Conservation (phyloP, 768 basidiomycete genomes). For the Suillus alpinus region DNA sequence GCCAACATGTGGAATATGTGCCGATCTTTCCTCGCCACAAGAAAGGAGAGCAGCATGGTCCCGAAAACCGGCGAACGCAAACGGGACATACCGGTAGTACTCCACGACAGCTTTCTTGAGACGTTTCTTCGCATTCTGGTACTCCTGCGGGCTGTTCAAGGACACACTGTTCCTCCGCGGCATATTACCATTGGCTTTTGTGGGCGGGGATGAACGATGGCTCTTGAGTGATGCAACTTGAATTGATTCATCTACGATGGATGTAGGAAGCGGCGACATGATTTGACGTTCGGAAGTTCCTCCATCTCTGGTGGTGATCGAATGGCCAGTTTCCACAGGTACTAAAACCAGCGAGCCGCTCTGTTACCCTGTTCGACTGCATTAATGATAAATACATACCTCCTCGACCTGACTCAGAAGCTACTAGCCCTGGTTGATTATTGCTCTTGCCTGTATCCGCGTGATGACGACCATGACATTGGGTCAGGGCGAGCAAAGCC, state of each 20-base stretch:
- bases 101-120: constrained; percentile 82
- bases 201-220: neutral
- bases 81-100: constrained; percentile 63
- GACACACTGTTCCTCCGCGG: neutral
- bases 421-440: neutral
- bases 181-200: neutral
- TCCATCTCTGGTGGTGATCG: neutral
- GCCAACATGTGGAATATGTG: neutral
- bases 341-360: constrained; percentile 2
- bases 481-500: constrained; percentile 6
- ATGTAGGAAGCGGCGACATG: neutral
- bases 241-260: neutral
- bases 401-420: constrained; percentile 13
- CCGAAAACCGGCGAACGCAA: neutral
- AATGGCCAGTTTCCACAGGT: neutral
- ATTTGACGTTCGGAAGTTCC: neutral
- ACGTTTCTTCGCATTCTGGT: constrained; percentile 79
- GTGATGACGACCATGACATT: neutral
- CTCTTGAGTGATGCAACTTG: neutral
- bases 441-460: neutral
- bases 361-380: neutral
- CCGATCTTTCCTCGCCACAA: neutral
- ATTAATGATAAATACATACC: constrained; percentile 4
- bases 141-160: constrained; percentile 64
- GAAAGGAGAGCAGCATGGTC: neutral